Evolutionary conservation across 129 eudicot genomes (phyloP), one percentile per base, ranked within the genome.

Genomic region (Artemisia annua): DNA sequence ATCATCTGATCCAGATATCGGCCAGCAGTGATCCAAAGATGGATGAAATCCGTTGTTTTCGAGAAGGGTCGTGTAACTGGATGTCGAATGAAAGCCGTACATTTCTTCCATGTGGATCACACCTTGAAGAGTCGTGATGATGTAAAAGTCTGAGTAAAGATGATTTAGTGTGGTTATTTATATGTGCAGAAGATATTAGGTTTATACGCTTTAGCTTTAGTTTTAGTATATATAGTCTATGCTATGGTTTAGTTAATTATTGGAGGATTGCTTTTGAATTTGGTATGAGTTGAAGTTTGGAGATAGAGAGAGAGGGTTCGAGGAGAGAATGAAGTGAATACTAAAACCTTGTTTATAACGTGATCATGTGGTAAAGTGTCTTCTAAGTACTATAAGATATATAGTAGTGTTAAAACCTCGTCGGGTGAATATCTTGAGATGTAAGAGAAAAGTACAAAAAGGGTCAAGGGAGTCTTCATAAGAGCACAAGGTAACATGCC

Each of bases 21-120:
- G 82, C 59, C 69, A 74, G 79, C 44, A 72, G 56, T 72, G 83
- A 62, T 77, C 67, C 59, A 79, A 35, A 70, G 85, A 68, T 69
- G 85, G 72, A 13, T 82, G 62, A 48, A 82, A 46, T 20, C 58
- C 10, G 67, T 63, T 63, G 44, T 83, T 87, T 39, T 89, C 98
- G 74, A 95, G 85, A 0, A 91, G 67, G 80, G 78, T 73, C 58
- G 79, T 64, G 78, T 83, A 88, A 73, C 78, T 78, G 1, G 81
- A 51, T 7, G 79, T 69, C 11, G 87, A 64, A 65, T 76, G 83
- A 51, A 88, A 74, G 26, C 89, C 91, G 75, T 83, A 89, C 75
- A 92, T 75, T 71, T 77, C 96, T 2, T 92, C 98, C 97, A 89
- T 91, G 35, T 30, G 35, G 35, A 30, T 30, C 35, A 30, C 35